Base-by-base conservation (phyloP, 768 basidiomycete genomes). In the Solioccasus polychromus region DNA sequence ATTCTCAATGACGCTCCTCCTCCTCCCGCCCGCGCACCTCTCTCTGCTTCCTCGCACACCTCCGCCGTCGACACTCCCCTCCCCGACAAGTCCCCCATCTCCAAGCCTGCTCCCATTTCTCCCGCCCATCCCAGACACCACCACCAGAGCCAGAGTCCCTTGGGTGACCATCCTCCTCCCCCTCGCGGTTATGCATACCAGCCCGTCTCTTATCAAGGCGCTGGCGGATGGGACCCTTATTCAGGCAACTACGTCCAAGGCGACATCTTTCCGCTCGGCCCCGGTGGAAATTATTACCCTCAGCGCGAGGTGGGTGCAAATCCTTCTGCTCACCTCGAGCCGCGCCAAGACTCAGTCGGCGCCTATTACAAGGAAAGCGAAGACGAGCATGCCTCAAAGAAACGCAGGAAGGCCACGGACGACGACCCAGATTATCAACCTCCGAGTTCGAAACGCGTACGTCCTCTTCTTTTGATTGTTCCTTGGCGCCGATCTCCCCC, bases 1-100 rank as follows among this genome's bases (percentile, higher is more conserved):
- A 88, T 89, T 51, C 80, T 89, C 68, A 89, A 89, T 69, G 80
- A 88, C 69, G 82, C 88, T 69, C 82, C 85, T 53, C 76, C 83
- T 34, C 66, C 71, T 25, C 69, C 72, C 18, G 48, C 54, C 29
- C 58, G 66, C 45, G 64, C 63, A 25, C 55, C 70, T 39, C 60
- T 64, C 36, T 38, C 54, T 34, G 43, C 39, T 19, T 44, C 52
- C 45, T 35, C 53, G 25, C 55, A 52, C 47, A 31, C 53, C 51
- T 37, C 60, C 48, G 47, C 51, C 42, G 26, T 51, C 55, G 60
- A 64, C 51, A 24, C 54, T 20, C 44, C 60, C 0, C 23, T 48
- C 30, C 37, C 52, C 31, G 58, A 58, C 48, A 60, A 59, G 31
- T 60, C 61, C 11, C 63, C 58, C 36, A 32, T 50, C 43, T 45